A percentile compares a stretch with the other conserved stretches of the same genome.
phyloP scores from a whole-genome alignment of 139 green algal genomes.

The Ostreobium quekettii region DNA sequence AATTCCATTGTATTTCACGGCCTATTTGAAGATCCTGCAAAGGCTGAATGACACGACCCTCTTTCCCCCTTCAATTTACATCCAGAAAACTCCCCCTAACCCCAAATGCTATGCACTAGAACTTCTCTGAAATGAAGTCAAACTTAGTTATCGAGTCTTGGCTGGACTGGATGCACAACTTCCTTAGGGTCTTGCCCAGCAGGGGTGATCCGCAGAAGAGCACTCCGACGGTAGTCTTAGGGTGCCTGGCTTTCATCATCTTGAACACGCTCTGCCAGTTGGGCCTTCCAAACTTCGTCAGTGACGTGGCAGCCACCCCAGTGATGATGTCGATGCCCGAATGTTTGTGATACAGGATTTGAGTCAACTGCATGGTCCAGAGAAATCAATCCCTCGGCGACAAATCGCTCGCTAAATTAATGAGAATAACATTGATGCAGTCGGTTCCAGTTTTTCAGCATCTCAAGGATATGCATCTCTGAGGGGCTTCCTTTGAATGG shows the following conservation, averaged over 20 bases:
- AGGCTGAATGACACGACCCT: too few species aligned
- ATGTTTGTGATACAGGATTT: slow-evolving; percentile 5
- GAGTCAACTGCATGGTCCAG: background rate
- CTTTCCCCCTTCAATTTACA: too few species aligned
- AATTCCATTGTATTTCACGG: too few species aligned
- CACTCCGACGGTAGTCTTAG: background rate
- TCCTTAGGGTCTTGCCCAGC: background rate
- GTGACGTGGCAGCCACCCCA: background rate
- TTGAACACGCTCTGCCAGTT: slow-evolving; percentile 6
- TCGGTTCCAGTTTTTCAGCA: too few species aligned
- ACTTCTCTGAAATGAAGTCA: slow-evolving; percentile 5
- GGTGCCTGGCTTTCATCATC: slow-evolving; percentile 5
- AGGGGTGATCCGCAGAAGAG: slow-evolving; percentile 2
- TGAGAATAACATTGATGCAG: too few species aligned
- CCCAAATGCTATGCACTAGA: too few species aligned
- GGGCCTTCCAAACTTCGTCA: slow-evolving; percentile 11
- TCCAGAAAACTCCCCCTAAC: too few species aligned
- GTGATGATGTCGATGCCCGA: slow-evolving; percentile 2
- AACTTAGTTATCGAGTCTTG: background rate
- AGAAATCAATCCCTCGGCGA: slow-evolving; percentile 1
- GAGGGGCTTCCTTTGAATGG: too few species aligned
- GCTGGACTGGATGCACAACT: background rate
- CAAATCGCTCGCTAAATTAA: background rate
- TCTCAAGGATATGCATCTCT: too few species aligned
- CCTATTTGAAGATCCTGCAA: too few species aligned